phyloP scores from a whole-genome alignment of 2,329 filamentous ascomycete genomes.

The Aphanocladium album region DNA sequence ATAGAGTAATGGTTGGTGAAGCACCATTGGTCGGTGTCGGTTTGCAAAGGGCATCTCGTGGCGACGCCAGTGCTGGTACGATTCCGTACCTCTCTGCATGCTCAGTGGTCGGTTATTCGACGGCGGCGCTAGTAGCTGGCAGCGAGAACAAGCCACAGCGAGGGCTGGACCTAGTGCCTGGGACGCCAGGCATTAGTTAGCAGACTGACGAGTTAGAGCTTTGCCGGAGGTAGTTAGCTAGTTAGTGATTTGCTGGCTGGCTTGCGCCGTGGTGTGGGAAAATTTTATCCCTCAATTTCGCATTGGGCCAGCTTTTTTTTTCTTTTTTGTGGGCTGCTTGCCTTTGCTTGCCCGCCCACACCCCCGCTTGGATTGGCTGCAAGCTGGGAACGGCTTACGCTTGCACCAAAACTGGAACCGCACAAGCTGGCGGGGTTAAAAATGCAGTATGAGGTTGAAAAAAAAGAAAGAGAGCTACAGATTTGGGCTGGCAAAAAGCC shows the following conservation, averaged over 20 bases:
- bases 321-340: constrained; percentile 7
- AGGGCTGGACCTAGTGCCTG: neutral
- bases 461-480: neutral
- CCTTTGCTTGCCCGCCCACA: too few relatives aligned
- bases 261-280: neutral
- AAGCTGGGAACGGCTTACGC: constrained; percentile 8
- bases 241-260: too few relatives aligned
- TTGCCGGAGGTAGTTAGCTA: too few relatives aligned
- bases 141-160: neutral
- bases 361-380: constrained; percentile 4
- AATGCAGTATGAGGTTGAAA: constrained; percentile 1
- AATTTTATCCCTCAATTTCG: constrained; percentile 10
- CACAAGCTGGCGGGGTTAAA: constrained; percentile 13
- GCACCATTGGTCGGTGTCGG: too few relatives aligned
- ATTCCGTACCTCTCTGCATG: too few relatives aligned
- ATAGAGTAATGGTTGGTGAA: too few relatives aligned
- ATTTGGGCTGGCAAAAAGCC: neutral
- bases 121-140: neutral
- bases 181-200: neutral
- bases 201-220: neutral
- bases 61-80: too few relatives aligned
- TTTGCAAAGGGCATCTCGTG: too few relatives aligned
- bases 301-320: constrained; percentile 6
- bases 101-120: too few relatives aligned
- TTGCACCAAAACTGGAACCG: constrained; percentile 5